These are phyloP conservation scores for Leptodontidium sp. DNA, from an alignment of 2,329 filamentous ascomycete genomes.

Conservation along the genomic window DNA sequence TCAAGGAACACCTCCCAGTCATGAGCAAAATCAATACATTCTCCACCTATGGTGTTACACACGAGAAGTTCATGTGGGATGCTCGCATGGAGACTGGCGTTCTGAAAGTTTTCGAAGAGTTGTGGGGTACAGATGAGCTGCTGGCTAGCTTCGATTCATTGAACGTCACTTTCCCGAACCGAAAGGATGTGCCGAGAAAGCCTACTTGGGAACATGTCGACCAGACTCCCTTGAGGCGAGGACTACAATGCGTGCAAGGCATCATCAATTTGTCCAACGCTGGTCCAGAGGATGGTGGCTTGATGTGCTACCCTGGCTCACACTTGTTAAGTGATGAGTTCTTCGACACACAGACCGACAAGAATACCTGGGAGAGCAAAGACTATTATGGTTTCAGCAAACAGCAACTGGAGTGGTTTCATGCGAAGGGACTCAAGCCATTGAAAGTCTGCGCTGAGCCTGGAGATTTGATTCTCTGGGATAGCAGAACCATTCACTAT, in stretches of 20 bases:
- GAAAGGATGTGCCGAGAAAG: slow-evolving; percentile 36
- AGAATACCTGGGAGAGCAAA: slow-evolving; percentile 33
- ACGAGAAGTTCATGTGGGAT: slow-evolving; percentile 54
- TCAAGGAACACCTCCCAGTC: slow-evolving; percentile 48
- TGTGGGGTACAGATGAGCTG: slow-evolving; percentile 50
- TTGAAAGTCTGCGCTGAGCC: slow-evolving; percentile 49
- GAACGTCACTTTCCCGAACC: slow-evolving; percentile 51
- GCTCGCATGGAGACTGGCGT: slow-evolving; percentile 50
- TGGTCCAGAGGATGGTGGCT: slow-evolving; percentile 50
- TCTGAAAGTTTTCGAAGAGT: slow-evolving; percentile 47
- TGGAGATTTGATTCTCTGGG: slow-evolving; percentile 51
- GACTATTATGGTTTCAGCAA: slow-evolving; percentile 46
- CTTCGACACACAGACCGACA: slow-evolving; percentile 43
- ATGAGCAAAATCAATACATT: slow-evolving; percentile 60
- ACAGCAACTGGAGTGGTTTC: slow-evolving; percentile 48
- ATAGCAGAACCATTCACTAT: slow-evolving; percentile 50
- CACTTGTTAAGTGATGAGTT: slow-evolving; percentile 47
- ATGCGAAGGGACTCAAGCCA: slow-evolving; percentile 43
- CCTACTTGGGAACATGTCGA: slow-evolving; percentile 50
- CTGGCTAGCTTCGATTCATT: slow-evolving; percentile 50
- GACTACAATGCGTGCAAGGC: slow-evolving; percentile 46
- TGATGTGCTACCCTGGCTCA: slow-evolving; percentile 48
- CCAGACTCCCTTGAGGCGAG: slow-evolving; percentile 42
- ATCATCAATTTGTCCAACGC: slow-evolving; percentile 45
- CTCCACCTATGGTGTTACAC: slow-evolving; percentile 54